phyloP scores from a whole-genome alignment of 495 filamentous ascomycete species.

The Podospora pseudopauciseta region DNA sequence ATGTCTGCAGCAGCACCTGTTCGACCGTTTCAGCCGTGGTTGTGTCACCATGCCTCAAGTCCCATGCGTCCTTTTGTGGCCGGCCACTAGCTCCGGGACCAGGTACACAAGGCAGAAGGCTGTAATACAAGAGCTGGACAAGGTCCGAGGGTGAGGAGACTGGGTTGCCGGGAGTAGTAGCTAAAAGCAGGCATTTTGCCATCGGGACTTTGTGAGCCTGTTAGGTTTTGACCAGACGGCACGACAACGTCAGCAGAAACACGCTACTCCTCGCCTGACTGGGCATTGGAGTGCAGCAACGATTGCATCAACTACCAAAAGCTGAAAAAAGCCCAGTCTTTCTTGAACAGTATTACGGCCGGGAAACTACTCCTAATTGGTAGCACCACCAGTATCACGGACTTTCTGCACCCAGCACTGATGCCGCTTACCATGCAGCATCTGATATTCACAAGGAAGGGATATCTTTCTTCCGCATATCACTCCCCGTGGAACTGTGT shows the following conservation, averaged over 20 bases:
- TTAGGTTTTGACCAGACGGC: not conserved
- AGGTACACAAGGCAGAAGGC: not conserved
- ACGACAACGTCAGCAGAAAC: not conserved
- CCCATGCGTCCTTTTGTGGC: slow-evolving; percentile 22
- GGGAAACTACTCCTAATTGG: not conserved
- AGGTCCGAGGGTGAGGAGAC: not conserved
- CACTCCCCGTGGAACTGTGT: no score
- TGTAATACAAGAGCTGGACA: not conserved
- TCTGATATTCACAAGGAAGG: not conserved
- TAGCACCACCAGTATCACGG: not conserved
- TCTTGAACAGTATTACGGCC: not conserved
- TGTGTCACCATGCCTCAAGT: slow-evolving; percentile 22
- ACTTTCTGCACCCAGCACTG: not conserved
- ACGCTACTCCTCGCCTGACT: not conserved
- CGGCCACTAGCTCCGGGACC: not conserved
- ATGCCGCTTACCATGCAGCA: not conserved
- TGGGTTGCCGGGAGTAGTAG: slow-evolving; percentile 3
- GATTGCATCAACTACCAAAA: not conserved
- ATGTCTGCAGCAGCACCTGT: slow-evolving; percentile 65
- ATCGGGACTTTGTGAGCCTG: not conserved
- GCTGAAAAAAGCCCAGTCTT: not conserved
- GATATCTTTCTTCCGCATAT: not conserved
- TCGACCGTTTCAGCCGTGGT: slow-evolving; percentile 23
- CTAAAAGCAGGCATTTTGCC: not conserved
- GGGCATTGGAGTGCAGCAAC: not conserved